Evolutionary conservation across 768 basidiomycete species (phyloP).

Genomic region (Collybia sordida): DNA sequence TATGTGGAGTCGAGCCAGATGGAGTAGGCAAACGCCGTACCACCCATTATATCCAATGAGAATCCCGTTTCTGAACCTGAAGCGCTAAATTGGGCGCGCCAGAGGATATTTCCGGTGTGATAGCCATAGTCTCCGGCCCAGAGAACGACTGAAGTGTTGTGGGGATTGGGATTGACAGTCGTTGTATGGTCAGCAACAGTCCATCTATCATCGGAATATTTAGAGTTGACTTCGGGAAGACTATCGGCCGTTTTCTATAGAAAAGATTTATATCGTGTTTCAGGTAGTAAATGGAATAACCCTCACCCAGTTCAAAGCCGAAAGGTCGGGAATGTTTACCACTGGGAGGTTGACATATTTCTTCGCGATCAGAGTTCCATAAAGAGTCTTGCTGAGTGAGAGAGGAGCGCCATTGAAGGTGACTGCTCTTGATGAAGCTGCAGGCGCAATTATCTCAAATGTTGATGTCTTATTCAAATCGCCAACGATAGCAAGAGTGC

Average conservation of each 20-base stretch:
- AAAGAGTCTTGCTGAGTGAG: constrained; percentile 31
- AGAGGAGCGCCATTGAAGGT: constrained; percentile 43
- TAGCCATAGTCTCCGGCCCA: constrained; percentile 51
- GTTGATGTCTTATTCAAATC: constrained; percentile 42
- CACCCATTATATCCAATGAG: constrained; percentile 39
- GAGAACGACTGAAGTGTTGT: constrained; percentile 39
- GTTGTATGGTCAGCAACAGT: constrained; percentile 39
- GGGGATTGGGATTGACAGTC: constrained; percentile 39
- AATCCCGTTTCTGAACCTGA: constrained; percentile 46
- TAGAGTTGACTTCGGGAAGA: constrained; percentile 38
- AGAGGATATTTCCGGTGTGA: constrained; percentile 52
- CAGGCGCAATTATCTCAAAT: constrained; percentile 49
- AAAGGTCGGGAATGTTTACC: constrained; percentile 32
- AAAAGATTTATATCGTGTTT: not conserved
- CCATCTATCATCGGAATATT: constrained; percentile 43
- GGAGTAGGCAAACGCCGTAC: constrained; percentile 47
- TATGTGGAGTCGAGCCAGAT: constrained; percentile 48
- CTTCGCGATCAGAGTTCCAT: constrained; percentile 39
- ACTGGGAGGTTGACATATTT: constrained; percentile 30
- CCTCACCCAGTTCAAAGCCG: constrained; percentile 35
- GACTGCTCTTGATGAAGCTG: constrained; percentile 33
- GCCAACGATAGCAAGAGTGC: constrained; percentile 40
- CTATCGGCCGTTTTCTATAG: constrained; percentile 40
- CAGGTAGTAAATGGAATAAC: not conserved
- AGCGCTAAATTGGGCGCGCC: constrained; percentile 50